Evolutionary conservation across 2,329 filamentous ascomycete species (phyloP), one percentile per base, ranked within the genome.

Genomic region (Immersiporthe knoxdaviesiana): DNA sequence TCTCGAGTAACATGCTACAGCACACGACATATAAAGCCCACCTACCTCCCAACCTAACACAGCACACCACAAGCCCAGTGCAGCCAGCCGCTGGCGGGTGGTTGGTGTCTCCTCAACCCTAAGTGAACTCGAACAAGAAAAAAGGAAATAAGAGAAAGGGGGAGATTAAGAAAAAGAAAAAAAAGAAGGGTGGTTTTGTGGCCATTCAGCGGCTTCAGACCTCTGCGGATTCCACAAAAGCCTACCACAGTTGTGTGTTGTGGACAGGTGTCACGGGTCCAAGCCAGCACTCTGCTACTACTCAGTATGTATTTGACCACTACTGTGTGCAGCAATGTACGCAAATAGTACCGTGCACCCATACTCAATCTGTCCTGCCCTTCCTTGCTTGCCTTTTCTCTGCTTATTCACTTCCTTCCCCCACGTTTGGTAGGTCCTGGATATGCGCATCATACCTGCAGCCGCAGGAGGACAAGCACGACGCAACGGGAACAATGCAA

Each of bases 371-470:
- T 14, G 50, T 50, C 47, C 54, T 66, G 61, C 63, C 62, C 64
- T 35, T 41, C 69, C 37, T 12, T 10, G 35, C 35, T 35, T 35
- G 4, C 35, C 35, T 35, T 35, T 35, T 35, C 8, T 12, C 11
- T 39, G 5, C 37, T 12, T 12, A 10, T 39, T 12, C 11, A n/a
- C 11, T 12, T 39, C 66, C 35, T 39, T 37, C 27, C 56, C 56
- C 30, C 16, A 32, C 35, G 56, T 39, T 59, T 4, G 16, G 54
- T 39, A 3, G 44, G 41, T 68, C 58, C 68, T 68, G 37, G 37
- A 52, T 61, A 71, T 71, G 69, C 69, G 69, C 66, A 71, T 69
- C 69, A 71, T 71, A 71, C 69, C 41, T 71, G 69, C 69, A 69
- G 68, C 67, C 69, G 69, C 69, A 69, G 67, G 67, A 71, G 67